Evolutionary conservation across 169 alveolate species (phyloP).

Genomic region (Cryptosporidium felis): DNA sequence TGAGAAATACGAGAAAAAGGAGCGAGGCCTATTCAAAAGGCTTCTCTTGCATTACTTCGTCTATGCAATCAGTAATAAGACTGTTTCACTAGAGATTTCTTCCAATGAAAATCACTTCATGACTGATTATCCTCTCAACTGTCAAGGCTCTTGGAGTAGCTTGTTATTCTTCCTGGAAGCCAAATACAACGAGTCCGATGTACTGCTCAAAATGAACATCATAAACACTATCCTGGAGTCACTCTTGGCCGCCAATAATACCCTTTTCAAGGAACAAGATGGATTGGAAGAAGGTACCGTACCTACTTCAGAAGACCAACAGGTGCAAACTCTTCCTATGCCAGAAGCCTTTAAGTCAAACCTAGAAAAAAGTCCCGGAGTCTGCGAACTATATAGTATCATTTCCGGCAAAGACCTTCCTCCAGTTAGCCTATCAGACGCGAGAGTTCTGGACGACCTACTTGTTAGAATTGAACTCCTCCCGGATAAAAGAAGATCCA

Average conservation of each 20-base stretch:
- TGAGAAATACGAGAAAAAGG: neutral
- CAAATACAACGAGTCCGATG: neutral
- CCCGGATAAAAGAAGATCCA: conserved; percentile 54
- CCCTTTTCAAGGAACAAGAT: conserved; percentile 14
- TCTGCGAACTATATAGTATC: conserved; percentile 22
- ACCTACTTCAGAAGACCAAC: neutral
- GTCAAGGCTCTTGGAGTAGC: conserved; percentile 40
- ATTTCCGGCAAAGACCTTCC: conserved; percentile 6
- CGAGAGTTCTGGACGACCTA: conserved; percentile 25
- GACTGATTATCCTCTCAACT: conserved; percentile 2
- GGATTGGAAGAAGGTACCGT: neutral
- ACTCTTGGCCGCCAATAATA: neutral
- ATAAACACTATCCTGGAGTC: conserved; percentile 30
- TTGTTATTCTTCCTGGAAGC: conserved; percentile 9
- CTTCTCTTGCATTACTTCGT: conserved; percentile 3
- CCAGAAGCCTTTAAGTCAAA: too few relatives aligned
- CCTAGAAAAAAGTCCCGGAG: neutral
- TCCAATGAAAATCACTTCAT: neutral
- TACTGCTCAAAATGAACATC: neutral
- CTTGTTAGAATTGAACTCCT: neutral
- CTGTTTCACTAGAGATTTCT: neutral
- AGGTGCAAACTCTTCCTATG: neutral
- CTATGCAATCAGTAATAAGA: neutral
- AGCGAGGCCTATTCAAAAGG: neutral
- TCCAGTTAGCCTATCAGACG: neutral